These are phyloP conservation scores for Penicillium paneum DNA, from an alignment of 2,329 filamentous ascomycete genomes.

Conservation along the genomic window DNA sequence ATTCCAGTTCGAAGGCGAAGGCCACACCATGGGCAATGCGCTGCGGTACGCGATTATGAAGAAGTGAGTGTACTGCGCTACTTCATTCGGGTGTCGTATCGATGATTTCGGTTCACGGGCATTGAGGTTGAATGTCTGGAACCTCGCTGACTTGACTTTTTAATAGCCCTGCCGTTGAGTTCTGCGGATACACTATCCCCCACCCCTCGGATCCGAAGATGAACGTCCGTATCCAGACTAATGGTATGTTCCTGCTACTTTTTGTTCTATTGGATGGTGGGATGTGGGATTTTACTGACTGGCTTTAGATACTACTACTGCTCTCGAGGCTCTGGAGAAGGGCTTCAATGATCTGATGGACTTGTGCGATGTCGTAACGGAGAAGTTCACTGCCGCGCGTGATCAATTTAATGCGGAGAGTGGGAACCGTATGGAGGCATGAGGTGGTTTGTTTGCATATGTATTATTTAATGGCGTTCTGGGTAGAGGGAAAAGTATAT, in stretches of 20 bases:
- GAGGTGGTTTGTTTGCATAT: constrained; percentile 6
- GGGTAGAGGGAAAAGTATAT: constrained; percentile 14
- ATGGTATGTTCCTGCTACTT: constrained; percentile 60
- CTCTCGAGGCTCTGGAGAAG: constrained; percentile 83
- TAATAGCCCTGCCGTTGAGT: constrained; percentile 84
- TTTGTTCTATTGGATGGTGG: not conserved
- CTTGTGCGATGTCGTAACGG: constrained; percentile 87
- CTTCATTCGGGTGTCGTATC: not conserved
- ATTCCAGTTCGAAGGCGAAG: constrained; percentile 90
- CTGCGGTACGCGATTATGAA: constrained; percentile 97
- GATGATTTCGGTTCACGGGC: not conserved
- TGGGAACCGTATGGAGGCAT: constrained; percentile 35
- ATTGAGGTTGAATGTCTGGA: not conserved
- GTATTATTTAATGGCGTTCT: constrained; percentile 24
- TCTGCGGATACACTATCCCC: constrained; percentile 96
- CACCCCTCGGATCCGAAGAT: constrained; percentile 95
- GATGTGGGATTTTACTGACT: not conserved
- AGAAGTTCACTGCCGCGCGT: constrained; percentile 73
- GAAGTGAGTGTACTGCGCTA: constrained; percentile 62
- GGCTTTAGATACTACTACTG: constrained; percentile 68
- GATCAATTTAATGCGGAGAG: constrained; percentile 55
- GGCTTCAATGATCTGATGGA: constrained; percentile 85
- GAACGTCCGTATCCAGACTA: constrained; percentile 97
- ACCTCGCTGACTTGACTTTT: constrained; percentile 10
- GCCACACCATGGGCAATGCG: constrained; percentile 93